These are phyloP conservation scores for Blastocystis sp. DNA, from an alignment of 352 stramenopile species.

Conservation along the genomic window DNA sequence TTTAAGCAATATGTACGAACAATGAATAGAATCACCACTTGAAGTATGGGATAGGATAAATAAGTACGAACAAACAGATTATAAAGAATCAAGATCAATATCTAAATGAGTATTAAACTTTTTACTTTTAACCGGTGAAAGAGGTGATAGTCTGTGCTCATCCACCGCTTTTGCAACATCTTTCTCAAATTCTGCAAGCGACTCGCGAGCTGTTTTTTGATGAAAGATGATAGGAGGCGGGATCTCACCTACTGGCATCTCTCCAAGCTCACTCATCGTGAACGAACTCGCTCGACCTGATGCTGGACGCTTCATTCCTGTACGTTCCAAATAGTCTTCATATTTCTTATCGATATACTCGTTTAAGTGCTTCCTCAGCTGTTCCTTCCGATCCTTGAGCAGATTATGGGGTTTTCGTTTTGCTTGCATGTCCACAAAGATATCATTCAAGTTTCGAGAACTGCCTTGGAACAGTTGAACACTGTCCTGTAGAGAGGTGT, in stretches of 20 bases:
- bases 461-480: slow-evolving; percentile 16
- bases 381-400: neutral
- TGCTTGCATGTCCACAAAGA: neutral
- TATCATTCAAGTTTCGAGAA: slow-evolving; percentile 4
- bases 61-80: neutral
- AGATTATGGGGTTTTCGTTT: neutral
- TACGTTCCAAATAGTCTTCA: neutral
- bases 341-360: slow-evolving; percentile 15
- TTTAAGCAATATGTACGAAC: too few species aligned
- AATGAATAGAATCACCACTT: neutral
- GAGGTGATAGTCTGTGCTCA: slow-evolving; percentile 13
- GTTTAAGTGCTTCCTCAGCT: slow-evolving; percentile 11
- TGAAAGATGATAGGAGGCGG: neutral
- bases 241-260: slow-evolving; percentile 36
- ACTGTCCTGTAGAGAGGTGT: neutral
- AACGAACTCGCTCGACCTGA: neutral
- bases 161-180: slow-evolving; percentile 25
- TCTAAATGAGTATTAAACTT: slow-evolving; percentile 11
- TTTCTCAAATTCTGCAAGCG: neutral
- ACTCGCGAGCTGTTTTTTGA: neutral
- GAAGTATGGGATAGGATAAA: neutral
- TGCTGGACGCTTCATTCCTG: neutral
- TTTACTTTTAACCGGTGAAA: slow-evolving; percentile 1
- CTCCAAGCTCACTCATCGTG: slow-evolving; percentile 31
- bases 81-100: slow-evolving; percentile 1